These are phyloP conservation scores for Podospora anserina DNA, from an alignment of 495 filamentous ascomycete genomes.

Conservation along the genomic window DNA sequence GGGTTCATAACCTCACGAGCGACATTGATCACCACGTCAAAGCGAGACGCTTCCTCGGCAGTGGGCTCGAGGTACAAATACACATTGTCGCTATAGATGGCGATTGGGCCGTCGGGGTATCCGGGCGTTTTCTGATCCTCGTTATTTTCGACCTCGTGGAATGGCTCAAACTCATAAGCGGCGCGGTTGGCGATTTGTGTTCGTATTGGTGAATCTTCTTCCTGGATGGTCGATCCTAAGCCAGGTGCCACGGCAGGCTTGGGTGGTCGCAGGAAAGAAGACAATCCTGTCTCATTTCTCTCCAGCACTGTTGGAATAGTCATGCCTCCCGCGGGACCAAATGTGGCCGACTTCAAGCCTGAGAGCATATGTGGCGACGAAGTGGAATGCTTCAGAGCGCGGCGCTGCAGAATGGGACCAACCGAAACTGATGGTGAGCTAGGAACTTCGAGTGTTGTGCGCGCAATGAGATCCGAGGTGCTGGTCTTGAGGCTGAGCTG, in stretches of 20 bases:
- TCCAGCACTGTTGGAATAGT: slow-evolving; percentile 49
- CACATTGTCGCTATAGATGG: slow-evolving; percentile 90
- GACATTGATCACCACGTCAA: slow-evolving; percentile 93
- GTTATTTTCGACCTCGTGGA: slow-evolving; percentile 52
- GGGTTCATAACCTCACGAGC: slow-evolving; percentile 92
- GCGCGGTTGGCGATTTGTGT: slow-evolving; percentile 52
- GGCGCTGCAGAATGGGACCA: slow-evolving; percentile 51
- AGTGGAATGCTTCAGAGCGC: slow-evolving; percentile 54
- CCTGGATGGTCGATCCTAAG: slow-evolving; percentile 52
- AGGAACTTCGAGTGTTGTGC: slow-evolving; percentile 43
- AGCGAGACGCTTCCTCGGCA: slow-evolving; percentile 74
- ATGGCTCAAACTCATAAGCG: slow-evolving; percentile 50
- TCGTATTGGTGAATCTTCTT: slow-evolving; percentile 77
- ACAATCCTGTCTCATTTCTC: slow-evolving; percentile 47
- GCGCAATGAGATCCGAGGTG: slow-evolving; percentile 45
- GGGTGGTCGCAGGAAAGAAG: slow-evolving; percentile 47
- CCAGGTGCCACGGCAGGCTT: slow-evolving; percentile 29
- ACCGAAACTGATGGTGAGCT: slow-evolving; percentile 42
- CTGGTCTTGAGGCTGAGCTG: slow-evolving; percentile 65
- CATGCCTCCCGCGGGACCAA: slow-evolving; percentile 54
- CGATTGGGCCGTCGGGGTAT: slow-evolving; percentile 88
- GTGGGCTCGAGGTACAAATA: slow-evolving; percentile 90
- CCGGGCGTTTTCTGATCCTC: slow-evolving; percentile 83
- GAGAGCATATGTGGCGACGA: slow-evolving; percentile 56
- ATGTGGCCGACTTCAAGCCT: slow-evolving; percentile 49